Evolutionary conservation across 768 basidiomycete species (phyloP), one percentile per base, ranked within the genome.

Genomic region (Tephrocybe sp.): DNA sequence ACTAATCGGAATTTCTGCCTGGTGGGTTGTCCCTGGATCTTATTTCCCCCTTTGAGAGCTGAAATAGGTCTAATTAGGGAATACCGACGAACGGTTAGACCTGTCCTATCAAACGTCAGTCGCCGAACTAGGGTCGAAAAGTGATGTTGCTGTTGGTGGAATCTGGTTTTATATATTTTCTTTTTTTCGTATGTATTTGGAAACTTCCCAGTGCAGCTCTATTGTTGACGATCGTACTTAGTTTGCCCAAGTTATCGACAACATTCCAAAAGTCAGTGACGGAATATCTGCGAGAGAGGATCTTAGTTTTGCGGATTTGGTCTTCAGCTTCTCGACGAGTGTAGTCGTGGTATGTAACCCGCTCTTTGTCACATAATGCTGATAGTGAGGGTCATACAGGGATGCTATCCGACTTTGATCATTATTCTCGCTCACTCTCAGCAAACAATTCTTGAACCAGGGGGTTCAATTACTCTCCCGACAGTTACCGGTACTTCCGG

Each of bases 151-250:
- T 53, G 35, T 18, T 48, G 32, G 18, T 48, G 15, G 36, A 40
- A 19, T 53, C 47, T 43, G 46, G 51, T 7, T 52, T 52, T 22
- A 12, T 47, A 1, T 49, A 49, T 16, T 39, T 53, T 25, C 47
- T 53, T 28, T 49, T 49, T 31, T 53, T 49, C 31, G 47, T 53
- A 44, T n/a, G 52, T 37, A 9, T 1, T 5, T 9, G 5, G 13
- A 21, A 34, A 5, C 34, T n/a, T 11, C 5, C n/a, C 19, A n/a
- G 16, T 5, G 34, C 5, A 15, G n/a, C 34, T n/a, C 24, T 11
- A 5, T 12, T 6, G 9, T 3, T 42, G n/a, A 31, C 16, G 12
- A 30, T 9, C 4, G 5, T 13, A 1, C 11, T 9, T 16, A 53
- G 42, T 28, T 53, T 19, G 42, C 41, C 3, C 52, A 48, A 38